Base-by-base conservation (phyloP, 2,329 filamentous ascomycete genomes). In the Exophiala bonariae region DNA sequence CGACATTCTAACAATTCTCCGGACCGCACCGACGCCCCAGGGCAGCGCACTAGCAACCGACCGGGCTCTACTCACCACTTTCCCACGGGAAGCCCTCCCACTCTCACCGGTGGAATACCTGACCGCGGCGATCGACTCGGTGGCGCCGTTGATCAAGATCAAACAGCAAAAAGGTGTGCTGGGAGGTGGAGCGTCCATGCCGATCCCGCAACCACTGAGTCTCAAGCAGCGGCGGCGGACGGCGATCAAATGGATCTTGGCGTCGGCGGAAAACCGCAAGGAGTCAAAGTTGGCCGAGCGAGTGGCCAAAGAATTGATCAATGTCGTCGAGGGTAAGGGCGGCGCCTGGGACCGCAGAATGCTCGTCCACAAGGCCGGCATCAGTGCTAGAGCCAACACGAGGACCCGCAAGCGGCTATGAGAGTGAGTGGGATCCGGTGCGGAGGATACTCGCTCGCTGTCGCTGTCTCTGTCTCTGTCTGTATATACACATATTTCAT, bases 41-140 rank as follows among this genome's bases (percentile, higher is more conserved):
- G 76, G 86, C 63, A 88, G 85, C 13, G 38, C 35, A 13, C 19
- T 48, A 3, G 35, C 45, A 13, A 23, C 48, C 31, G 39, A 47
- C 31, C 32, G 34, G n/a, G 33, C 31, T 3, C 33, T 53, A 44
- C 84, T 86, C 13, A 80, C 93, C 22, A 74, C 92, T 26, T 89
- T 91, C 1, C 87, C 90, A 1, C 76, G 87, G 18, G 74, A 79
- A 3, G 85, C 92, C 60, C 85, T 99, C 8, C 90, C 93, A 2
- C 81, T 96, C 23, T 88, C 96, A 68, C 93, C 93, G 1, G 78
- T 95, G 44, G 80, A 88, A 44, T 99, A 97, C 73, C 83, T 99
- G 38, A 89, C 86, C 10, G 78, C 95, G 23, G 90, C 91, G 23
- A 84, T 99, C 61, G 93, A 99, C 76, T 95, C 89, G 8, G 86